These are phyloP conservation scores for Eucalyptus polybractea DNA, from an alignment of 345 rosid genomes.

Conservation along the genomic window DNA sequence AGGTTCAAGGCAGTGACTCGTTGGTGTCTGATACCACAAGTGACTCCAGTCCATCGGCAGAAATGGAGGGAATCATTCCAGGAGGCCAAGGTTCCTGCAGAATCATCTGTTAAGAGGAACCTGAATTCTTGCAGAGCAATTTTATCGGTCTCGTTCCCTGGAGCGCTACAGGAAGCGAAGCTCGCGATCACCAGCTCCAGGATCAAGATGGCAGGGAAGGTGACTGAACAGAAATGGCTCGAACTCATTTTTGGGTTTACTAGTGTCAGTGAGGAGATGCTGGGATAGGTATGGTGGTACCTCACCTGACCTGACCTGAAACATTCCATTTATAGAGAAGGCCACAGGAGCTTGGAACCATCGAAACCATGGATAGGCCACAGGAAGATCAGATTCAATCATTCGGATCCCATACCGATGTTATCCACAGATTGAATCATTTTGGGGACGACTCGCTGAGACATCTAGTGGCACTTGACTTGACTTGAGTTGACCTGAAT, in stretches of 20 bases:
- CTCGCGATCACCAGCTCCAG: not conserved
- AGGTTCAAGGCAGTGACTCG: not conserved
- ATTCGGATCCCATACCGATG: not conserved
- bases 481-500: too few relatives aligned
- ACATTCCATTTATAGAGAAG: not conserved
- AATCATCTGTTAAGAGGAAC: not conserved
- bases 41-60: not conserved
- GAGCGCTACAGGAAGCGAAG: not conserved
- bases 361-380: too few relatives aligned
- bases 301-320: not conserved
- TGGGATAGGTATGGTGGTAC: not conserved
- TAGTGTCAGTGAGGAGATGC: not conserved
- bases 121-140: not conserved
- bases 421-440: too few relatives aligned
- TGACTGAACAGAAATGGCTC: not conserved
- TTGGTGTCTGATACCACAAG: not conserved
- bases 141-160: not conserved
- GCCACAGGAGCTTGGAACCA: not conserved
- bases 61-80: not conserved
- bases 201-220: not conserved
- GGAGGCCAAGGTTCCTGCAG: not conserved
- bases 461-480: too few relatives aligned
- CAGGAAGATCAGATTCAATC: not conserved
- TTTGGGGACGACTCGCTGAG: too few relatives aligned
- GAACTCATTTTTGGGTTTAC: not conserved